Evolutionary conservation across 805 yeast species (phyloP), one percentile per base, ranked within the genome.

Genomic region (Millerago galiae): DNA sequence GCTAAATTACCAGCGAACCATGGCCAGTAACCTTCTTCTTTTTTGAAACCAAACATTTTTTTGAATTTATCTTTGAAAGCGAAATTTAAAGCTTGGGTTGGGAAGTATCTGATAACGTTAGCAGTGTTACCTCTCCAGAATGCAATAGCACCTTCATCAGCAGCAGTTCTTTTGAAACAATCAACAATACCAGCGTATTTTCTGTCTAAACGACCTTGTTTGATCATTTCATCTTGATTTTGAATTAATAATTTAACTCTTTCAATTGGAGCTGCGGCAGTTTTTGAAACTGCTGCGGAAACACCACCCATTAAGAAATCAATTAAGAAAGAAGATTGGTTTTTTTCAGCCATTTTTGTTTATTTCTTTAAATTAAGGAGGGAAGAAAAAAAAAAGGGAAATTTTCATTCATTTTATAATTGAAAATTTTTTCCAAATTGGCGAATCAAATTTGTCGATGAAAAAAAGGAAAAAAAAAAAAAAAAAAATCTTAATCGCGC

Each of bases 101-200:
- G 97, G 95, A 89, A 89, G 82, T 90, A 89, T 79, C 97, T 86
- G 77, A 89, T 83, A 68, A 89, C 97, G 75, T 89, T 89, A 64
- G 97, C 97, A 56, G 96, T 90, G 90, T 89, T 89, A 81, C 97
- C 97, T 84, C 96, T 84, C 97, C 97, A 89, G 91, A 89, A 88
- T 53, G 97, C 74, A 56, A 72, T 77, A 53, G 85, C 63, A 81
- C 97, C 97, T 77, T 89, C 97, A 59, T 83, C 87, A 59, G 85
- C 83, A 55, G 90, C 83, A 59, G 97, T 90, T 80, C 96, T 85
- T 63, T 67, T 79, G 95, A 90, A 89, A 77, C 96, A 87, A 66
- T 89, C 97, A 52, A 60, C 72, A 55, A 89, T 90, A 85, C 97
- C 97, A 56, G 72, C 79, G 82, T 90, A 89, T 68, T 75, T 81